A percentile compares a stretch with the other conserved stretches of the same genome.
phyloP scores from a whole-genome alignment of 2,329 filamentous ascomycete species.

The Neofusicoccum kwambonambiense region DNA sequence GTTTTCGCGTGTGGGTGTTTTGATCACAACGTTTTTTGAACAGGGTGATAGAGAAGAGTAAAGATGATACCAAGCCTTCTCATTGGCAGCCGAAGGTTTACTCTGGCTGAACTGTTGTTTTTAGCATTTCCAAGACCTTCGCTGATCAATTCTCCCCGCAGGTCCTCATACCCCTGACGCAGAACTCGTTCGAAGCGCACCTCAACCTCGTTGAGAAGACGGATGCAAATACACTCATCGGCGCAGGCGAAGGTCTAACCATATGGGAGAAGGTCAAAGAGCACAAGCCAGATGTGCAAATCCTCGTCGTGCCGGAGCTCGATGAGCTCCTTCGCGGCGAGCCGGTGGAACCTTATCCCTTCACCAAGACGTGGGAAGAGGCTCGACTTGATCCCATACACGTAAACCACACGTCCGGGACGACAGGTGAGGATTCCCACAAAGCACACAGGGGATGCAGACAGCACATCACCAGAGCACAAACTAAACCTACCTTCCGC shows the following conservation, averaged over 20 bases:
- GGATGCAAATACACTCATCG: background rate
- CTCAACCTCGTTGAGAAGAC: background rate
- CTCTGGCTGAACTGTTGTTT: no score
- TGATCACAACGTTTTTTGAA: no score
- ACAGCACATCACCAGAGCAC: no score
- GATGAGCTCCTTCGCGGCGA: background rate
- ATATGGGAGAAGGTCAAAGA: background rate
- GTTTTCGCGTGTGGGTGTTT: no score
- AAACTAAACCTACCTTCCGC: background rate
- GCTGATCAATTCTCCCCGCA: background rate
- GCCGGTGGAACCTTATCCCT: background rate
- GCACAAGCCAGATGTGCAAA: background rate
- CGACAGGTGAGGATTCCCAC: conserved; percentile 21
- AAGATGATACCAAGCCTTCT: no score
- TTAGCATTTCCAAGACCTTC: no score
- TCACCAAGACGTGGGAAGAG: conserved; percentile 21
- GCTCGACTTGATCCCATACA: conserved; percentile 23
- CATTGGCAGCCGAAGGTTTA: no score
- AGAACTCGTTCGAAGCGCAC: background rate
- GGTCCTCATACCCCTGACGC: background rate
- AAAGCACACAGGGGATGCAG: background rate
- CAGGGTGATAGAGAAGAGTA: no score
- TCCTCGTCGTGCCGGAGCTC: background rate
- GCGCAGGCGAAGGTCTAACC: background rate
- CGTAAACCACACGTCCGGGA: conserved; percentile 32